Evolutionary conservation across 306 rosid genomes (phyloP), one percentile per base, ranked within the genome.

Genomic region (Senna siamea): DNA sequence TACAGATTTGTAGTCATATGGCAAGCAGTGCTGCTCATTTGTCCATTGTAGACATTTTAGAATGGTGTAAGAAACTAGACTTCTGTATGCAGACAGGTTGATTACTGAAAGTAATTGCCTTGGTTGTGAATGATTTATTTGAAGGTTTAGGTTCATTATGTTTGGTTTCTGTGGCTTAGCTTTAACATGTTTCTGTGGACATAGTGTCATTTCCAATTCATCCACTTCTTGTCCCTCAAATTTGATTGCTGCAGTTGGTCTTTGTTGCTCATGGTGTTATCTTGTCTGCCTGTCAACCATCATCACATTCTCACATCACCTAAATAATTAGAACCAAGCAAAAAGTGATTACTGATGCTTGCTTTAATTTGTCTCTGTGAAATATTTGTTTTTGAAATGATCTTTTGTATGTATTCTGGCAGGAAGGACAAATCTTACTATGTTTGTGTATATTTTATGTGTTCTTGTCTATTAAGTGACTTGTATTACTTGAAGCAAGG

Each of bases 171-270:
- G 38, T 51, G 35, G 64, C 51, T 37, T 14, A 15, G n/a, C 43
- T 55, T 55, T 0, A 28, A 55, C 55, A 14, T 9, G 5, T 54
- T 70, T 22, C 17, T 40, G 22, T 35, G 2, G 32, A 1, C 19
- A 15, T 66, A 44, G 48, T 15, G 34, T 48, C 34, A 46, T 34
- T 57, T 55, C 59, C 23, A 47, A 52, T 55, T 55, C 18, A 66
- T 46, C 73, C 38, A 14, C 50, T 66, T 66, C 17, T 53, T 32
- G 51, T 74, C 20, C 44, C 57, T 72, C 7, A 57, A 8, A 15
- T 54, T 70, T 70, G 53, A 19, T 54, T 70, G 65, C 28, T 22
- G 38, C 23, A 54, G 7, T 23, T 70, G 9, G 75, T 54, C 60
- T 69, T 37, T 20, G 65, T 20, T 69, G 46, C 37, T 20, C 5